phyloP scores from a whole-genome alignment of 768 basidiomycete genomes.

The Leccinum olivaceopallidum region DNA sequence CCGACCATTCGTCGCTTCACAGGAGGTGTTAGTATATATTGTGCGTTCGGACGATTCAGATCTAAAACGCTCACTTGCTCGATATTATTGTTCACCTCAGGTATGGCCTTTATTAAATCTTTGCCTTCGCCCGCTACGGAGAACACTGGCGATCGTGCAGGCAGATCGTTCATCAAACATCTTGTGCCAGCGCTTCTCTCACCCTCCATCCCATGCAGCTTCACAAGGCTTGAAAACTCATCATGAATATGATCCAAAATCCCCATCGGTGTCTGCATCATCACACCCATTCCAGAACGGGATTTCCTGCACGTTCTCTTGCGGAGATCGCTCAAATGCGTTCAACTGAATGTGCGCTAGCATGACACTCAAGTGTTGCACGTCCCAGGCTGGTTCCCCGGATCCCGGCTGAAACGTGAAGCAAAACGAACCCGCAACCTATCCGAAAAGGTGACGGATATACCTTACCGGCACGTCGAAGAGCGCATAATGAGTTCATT shows the following conservation, averaged over 20 bases:
- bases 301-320: background rate
- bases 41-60: background rate
- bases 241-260: background rate
- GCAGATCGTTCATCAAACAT: background rate
- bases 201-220: background rate
- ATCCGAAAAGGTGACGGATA: background rate
- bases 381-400: background rate
- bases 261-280: background rate
- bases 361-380: background rate
- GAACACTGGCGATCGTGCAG: background rate
- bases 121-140: background rate
- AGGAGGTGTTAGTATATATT: background rate
- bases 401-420: background rate
- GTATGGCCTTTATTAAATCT: background rate
- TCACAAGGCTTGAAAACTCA: background rate
- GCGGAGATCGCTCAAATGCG: background rate
- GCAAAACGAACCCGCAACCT: background rate
- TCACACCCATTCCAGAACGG: background rate
- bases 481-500: background rate
- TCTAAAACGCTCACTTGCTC: background rate
- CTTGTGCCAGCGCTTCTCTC: background rate
- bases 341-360: background rate
- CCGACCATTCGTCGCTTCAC: background rate
- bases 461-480: background rate
- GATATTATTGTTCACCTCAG: background rate